Evolutionary conservation across 495 filamentous ascomycete species (phyloP).

Genomic region (Neurospora sp.): DNA sequence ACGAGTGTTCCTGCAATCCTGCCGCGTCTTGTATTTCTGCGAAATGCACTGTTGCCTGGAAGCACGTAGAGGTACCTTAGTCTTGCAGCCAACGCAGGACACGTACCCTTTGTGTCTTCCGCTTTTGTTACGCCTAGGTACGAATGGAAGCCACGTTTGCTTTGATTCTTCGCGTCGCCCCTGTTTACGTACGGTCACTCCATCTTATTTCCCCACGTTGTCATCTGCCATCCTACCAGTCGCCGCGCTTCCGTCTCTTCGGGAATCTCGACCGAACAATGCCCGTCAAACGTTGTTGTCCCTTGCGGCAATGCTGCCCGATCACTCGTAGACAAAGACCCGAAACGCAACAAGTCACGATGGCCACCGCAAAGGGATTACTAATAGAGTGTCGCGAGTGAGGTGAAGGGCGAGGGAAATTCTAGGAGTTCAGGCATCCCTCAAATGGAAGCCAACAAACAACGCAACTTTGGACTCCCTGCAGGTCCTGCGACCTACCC

Average conservation of each 20-base stretch:
- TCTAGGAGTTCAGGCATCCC: not conserved
- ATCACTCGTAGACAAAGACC: not conserved
- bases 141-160: not conserved
- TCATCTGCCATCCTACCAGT: not conserved
- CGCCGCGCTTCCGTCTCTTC: not conserved
- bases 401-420: not conserved
- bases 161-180: not conserved
- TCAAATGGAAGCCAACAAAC: not conserved
- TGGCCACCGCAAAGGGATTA: not conserved
- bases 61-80: not conserved
- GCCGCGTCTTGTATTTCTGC: not conserved
- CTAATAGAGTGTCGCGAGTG: not conserved
- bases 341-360: not conserved
- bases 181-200: not conserved
- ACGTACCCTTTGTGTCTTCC: not conserved
- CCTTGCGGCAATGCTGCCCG: not conserved
- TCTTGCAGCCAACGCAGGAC: not conserved
- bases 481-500: not conserved
- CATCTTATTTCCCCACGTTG: not conserved
- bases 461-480: not conserved
- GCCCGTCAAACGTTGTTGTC: not conserved
- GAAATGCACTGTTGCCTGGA: not conserved
- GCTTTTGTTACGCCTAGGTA: not conserved
- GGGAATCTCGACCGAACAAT: not conserved
- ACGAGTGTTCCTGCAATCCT: not conserved